phyloP scores from a whole-genome alignment of 495 filamentous ascomycete species.

The Parathielavia hyrcaniae region DNA sequence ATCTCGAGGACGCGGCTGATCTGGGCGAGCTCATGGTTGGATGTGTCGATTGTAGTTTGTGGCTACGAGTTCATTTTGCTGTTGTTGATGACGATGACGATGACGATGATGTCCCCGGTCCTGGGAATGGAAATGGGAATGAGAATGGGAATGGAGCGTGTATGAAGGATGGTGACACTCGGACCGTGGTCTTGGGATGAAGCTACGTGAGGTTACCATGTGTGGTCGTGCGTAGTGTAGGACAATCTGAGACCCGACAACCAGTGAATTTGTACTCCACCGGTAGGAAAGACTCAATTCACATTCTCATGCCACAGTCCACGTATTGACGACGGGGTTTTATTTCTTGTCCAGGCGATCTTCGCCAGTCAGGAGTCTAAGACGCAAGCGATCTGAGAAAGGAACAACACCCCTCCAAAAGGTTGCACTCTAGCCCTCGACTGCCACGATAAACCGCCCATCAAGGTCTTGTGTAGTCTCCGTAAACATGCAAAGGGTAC shows the following conservation, averaged over 20 bases:
- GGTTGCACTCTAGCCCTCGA: conserved; percentile 35
- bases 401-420: conserved; percentile 38
- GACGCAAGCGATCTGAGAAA: conserved; percentile 42
- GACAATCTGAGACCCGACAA: no score
- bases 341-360: conserved; percentile 38
- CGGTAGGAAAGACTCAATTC: no score
- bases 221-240: no score
- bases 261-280: no score
- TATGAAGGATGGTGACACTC: background rate
- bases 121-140: background rate
- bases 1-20: conserved; percentile 60
- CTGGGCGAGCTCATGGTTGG: conserved; percentile 67
- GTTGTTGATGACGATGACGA: conserved; percentile 48
- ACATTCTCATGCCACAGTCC: background rate
- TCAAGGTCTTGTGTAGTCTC: conserved; percentile 41
- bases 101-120: conserved; percentile 12
- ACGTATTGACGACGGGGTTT: conserved; percentile 29
- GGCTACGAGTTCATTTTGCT: conserved; percentile 68
- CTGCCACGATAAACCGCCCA: conserved; percentile 36
- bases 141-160: background rate
- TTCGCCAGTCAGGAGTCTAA: conserved; percentile 44
- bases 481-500: conserved; percentile 48
- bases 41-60: conserved; percentile 77
- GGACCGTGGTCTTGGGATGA: background rate
- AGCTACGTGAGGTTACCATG: no score